A percentile compares a stretch with the other conserved stretches of the same genome.
Conservation (phyloP, 1,139 yeast species). For the Lodderomyces oxycetoniae region DNA sequence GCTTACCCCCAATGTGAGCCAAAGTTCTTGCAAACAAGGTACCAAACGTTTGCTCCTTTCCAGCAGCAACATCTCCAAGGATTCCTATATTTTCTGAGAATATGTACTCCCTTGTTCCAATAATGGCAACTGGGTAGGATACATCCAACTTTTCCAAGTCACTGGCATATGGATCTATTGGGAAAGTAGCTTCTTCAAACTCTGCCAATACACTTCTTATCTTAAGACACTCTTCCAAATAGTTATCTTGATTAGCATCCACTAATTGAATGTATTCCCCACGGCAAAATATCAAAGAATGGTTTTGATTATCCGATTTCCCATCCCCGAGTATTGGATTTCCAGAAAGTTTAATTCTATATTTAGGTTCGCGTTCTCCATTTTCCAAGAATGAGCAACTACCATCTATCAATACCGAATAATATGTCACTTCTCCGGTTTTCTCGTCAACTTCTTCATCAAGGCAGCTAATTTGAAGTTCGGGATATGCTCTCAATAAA, state of each 20-base stretch:
- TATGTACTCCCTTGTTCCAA: slow-evolving; percentile 85
- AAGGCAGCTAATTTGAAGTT: slow-evolving; percentile 40
- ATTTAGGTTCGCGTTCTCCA: slow-evolving; percentile 40
- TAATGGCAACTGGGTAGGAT: slow-evolving; percentile 66
- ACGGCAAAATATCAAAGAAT: slow-evolving; percentile 66
- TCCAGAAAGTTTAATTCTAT: slow-evolving; percentile 64
- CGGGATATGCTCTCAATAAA: slow-evolving; percentile 40
- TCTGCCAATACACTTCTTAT: slow-evolving; percentile 73
- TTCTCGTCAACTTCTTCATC: slow-evolving; percentile 30
- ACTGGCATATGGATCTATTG: slow-evolving; percentile 13
- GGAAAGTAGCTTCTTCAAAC: slow-evolving; percentile 57
- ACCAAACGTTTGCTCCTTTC: slow-evolving; percentile 90
- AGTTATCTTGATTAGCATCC: slow-evolving; percentile 87
- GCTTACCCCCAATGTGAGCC: slow-evolving; percentile 80
- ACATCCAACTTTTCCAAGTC: slow-evolving; percentile 9
- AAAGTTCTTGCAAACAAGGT: slow-evolving; percentile 82
- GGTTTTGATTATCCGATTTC: slow-evolving; percentile 82
- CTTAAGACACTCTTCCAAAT: slow-evolving; percentile 78
- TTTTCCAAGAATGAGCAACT: slow-evolving; percentile 34
- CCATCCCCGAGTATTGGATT: slow-evolving; percentile 90
- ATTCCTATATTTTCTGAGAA: slow-evolving; percentile 85
- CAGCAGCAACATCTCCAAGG: slow-evolving; percentile 88
- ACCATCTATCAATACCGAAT: slow-evolving; percentile 42
- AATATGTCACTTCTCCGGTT: slow-evolving; percentile 24
- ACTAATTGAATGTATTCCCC: slow-evolving; percentile 86